Evolutionary conservation across 1,284 basidiomycete species (phyloP), one percentile per base, ranked within the genome.

Genomic region (Trichosporon sp.): DNA sequence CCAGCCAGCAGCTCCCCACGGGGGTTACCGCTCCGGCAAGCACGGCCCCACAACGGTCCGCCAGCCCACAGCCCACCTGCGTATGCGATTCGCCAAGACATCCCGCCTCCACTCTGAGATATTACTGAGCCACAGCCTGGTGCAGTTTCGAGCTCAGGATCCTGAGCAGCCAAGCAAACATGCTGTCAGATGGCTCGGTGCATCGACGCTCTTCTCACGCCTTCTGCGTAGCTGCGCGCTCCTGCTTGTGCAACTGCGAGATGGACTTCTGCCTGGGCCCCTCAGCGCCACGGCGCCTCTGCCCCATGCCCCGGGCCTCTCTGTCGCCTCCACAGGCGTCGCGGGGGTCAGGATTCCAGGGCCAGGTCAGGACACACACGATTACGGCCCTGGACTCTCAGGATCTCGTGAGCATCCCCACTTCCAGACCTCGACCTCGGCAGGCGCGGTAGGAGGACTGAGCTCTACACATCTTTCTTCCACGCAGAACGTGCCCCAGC

Each of bases 301-400:
- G 51, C 43, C 43, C 43, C 43, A 16, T 21, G 16, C n/a, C 48
- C 19, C 48, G 6, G 48, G n/a, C 35, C 35, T 37, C 35, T 37
- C 35, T 26, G 46, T 48, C 21, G 11, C 51, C n/a, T 48, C 46
- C 4, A 1, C 16, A 48, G 19, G 19, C 16, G 14, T 19, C 19
- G 46, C 14, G 46, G 16, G 46, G 21, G 19, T 21, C 51, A 54
- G 51, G 51, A 54, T 19, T 10, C 8, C n/a, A 26, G 51, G n/a
- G 16, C 19, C 4, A 19, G 51, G 51, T 54, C 51, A 54, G 51
- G 51, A 54, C 21, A 11, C 8, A 54, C 51, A 26, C 51, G 51
- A 54, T 54, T 19, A 54, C 19, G 51, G 51, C 51, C 51, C 51
- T 54, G 51, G 19, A 48, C 51, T 6, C 51, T 54, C 51, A 54